Evolutionary conservation across 495 filamentous ascomycete species (phyloP), one percentile per base, ranked within the genome.

Genomic region (Neurospora discreta): DNA sequence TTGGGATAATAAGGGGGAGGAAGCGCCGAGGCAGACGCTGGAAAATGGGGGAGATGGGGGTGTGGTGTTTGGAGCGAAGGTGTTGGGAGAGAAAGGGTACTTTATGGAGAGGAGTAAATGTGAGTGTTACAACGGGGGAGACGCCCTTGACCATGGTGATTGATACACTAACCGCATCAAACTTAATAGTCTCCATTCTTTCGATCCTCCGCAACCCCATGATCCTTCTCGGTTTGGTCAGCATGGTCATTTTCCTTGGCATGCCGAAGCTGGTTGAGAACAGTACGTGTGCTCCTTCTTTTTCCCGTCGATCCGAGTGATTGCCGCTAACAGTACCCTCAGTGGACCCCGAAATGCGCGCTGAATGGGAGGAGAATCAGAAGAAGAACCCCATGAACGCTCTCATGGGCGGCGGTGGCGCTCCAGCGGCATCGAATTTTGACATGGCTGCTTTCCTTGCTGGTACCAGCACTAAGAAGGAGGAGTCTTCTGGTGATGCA

Each of bases 221-320:
- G 92, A 97, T 99, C 71, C 82, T 99, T 60, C 87, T 99, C 81
- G 92, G 91, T 15, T 78, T 97, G 26, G 89, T 95, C 30, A 91
- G 90, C 39, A 84, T 98, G 85, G 89, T 80, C 0, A 81, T 97
- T 65, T 93, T 97, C 46, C 82, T 98, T 69, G 94, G 94, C 38
- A 89, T 98, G 89, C 95, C 95, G 10, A 94, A 97, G 81, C 78
- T 99, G 41, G 88, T 98, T 82, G 94, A 98, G 69, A 98, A 97
- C 75, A 97, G 94, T 98, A 88, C 71, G 94, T 88, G 33, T 69
- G 33, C 33, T 36, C 6, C 33, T 36, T 36, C 4, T 36, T 36
- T 36, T 36, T 36, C 33, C 33, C 33, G 33, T 5, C 33, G 4
- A 3, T 6, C 33, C 33, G 6, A 36, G 33, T 36, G 6, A 36